A percentile compares a stretch with the other conserved stretches of the same genome.
These are phyloP conservation scores for Clohesyomyces aquaticus DNA, from an alignment of 495 filamentous ascomycete species.

Conservation along the genomic window DNA sequence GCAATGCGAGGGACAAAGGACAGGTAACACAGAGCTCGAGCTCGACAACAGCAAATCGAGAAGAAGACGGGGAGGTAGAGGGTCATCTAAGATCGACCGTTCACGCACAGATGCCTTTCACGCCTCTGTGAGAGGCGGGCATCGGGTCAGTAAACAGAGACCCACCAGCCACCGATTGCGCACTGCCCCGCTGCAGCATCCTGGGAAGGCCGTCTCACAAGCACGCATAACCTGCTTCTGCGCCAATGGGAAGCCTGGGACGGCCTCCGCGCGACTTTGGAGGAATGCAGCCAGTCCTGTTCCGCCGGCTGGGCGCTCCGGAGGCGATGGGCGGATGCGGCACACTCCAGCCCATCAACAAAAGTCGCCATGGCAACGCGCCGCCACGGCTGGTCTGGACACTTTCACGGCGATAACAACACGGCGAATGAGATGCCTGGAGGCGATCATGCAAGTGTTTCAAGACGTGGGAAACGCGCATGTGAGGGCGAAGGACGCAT, in stretches of 20 bases:
- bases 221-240: neutral
- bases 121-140: neutral
- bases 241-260: slow-evolving; percentile 12
- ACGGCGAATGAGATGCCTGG: slow-evolving; percentile 5
- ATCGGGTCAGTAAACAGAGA: slow-evolving; percentile 36
- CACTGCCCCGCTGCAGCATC: slow-evolving; percentile 8
- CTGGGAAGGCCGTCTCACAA: neutral
- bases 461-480: no score
- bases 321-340: neutral
- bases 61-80: slow-evolving; percentile 6
- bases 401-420: neutral
- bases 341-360: slow-evolving; percentile 5
- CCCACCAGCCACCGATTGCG: slow-evolving; percentile 35
- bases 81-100: slow-evolving; percentile 28
- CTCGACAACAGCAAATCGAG: neutral
- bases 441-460: slow-evolving; percentile 1
- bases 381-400: neutral
- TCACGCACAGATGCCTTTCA: slow-evolving; percentile 22
- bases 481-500: no score
- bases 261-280: neutral
- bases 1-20: slow-evolving; percentile 8
- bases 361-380: neutral
- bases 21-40: slow-evolving; percentile 20
- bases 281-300: slow-evolving; percentile 20
- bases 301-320: neutral